Evolutionary conservation across 768 basidiomycete genomes (phyloP).

Genomic region (Boletus pseudo-olivaceus): DNA sequence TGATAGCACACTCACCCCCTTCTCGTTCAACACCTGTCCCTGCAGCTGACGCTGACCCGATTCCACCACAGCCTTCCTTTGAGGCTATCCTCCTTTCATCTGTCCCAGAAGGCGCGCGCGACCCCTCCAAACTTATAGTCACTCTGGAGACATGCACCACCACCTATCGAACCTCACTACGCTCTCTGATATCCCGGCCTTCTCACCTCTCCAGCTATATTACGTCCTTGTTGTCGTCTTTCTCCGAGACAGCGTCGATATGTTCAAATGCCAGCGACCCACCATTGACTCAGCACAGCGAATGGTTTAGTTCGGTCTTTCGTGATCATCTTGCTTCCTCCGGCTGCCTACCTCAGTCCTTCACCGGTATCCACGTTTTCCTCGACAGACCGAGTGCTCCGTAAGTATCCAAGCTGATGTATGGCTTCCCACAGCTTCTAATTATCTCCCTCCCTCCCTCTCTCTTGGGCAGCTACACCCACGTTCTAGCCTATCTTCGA

Average conservation of each 20-base stretch:
- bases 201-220: conserved; percentile 64
- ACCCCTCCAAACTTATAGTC: conserved; percentile 62
- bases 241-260: conserved; percentile 52
- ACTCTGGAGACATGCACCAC: conserved; percentile 71
- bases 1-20: conserved; percentile 27
- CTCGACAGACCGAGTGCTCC: conserved; percentile 77
- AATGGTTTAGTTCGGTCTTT: conserved; percentile 49
- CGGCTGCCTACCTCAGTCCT: conserved; percentile 46
- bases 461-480: conserved; percentile 50
- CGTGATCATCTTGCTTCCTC: conserved; percentile 61
- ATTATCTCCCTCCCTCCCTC: not conserved
- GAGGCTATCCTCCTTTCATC: conserved; percentile 63
- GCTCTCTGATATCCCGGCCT: conserved; percentile 63
- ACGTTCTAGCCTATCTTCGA: conserved; percentile 72
- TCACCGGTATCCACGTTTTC: conserved; percentile 63
- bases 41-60: conserved; percentile 41
- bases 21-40: conserved; percentile 47
- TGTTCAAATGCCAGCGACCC: conserved; percentile 49
- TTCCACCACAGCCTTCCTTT: conserved; percentile 57
- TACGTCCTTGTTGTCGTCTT: conserved; percentile 39
- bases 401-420: conserved; percentile 43
- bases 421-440: not conserved
- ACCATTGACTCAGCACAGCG: conserved; percentile 15
- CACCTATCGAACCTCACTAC: conserved; percentile 62
- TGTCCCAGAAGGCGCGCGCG: conserved; percentile 43